Percentiles rank a stretch among this genome's conserved stretches.
phyloP scores from a whole-genome alignment of 495 filamentous ascomycete genomes.

The Podospora tetraspora region DNA sequence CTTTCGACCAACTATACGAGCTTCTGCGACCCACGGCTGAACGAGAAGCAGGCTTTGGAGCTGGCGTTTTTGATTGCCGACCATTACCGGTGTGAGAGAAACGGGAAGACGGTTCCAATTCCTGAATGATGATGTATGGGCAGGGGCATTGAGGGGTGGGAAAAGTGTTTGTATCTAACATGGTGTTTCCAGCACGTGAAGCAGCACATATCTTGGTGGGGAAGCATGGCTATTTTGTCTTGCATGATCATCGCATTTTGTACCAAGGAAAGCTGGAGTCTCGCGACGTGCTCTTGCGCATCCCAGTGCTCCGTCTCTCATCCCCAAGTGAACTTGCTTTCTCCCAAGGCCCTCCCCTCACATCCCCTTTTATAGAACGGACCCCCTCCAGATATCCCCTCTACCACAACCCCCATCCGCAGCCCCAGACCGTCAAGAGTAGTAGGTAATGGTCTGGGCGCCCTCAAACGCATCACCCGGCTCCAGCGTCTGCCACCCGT shows the following conservation, averaged over 20 bases:
- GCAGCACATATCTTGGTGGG: not conserved
- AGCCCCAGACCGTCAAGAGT: conserved; percentile 10
- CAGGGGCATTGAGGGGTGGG: not conserved
- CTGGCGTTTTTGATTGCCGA: conserved; percentile 90
- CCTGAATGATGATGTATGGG: not conserved
- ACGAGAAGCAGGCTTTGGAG: conserved; percentile 96
- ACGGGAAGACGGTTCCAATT: conserved; percentile 8
- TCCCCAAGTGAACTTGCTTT: not conserved
- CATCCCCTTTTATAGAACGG: not conserved
- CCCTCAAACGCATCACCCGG: conserved; percentile 85
- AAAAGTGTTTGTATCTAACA: not conserved
- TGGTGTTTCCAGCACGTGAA: not conserved
- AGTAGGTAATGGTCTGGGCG: conserved; percentile 62
- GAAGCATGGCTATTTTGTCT: not conserved
- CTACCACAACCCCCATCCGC: not conserved
- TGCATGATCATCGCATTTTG: not conserved
- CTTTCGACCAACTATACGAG: conserved; percentile 83
- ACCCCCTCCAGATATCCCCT: not conserved
- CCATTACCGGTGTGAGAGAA: conserved; percentile 52
- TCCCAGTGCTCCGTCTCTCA: not conserved
- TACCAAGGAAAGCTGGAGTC: not conserved
- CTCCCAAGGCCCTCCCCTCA: not conserved
- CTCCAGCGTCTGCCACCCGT: conserved; percentile 76
- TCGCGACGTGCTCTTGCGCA: not conserved
- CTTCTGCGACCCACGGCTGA: conserved; percentile 90